Evolutionary conservation across 768 basidiomycete genomes (phyloP), one percentile per base, ranked within the genome.

Genomic region (Mycena polygramma): DNA sequence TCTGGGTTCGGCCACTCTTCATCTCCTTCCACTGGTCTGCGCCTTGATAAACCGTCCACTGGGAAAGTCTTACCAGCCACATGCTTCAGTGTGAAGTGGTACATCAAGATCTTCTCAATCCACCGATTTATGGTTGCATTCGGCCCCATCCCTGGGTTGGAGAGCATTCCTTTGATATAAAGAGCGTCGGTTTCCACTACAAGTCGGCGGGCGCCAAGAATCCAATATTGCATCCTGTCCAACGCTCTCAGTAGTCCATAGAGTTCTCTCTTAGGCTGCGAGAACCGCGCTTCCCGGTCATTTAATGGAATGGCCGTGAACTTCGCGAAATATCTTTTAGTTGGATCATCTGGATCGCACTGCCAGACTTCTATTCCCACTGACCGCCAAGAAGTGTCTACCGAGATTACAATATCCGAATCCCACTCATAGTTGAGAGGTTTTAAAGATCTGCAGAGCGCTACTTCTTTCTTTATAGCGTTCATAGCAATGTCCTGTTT

Each of bases 301-400:
- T 83, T 83, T n/a, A 85, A 74, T 0, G 79, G 70, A 0, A 87
- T 81, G 0, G 82, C 86, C 0, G 81, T 76, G 51, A 85, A 88
- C 0, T 75, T 70, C 0, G 77, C 74, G 30, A 76, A 83, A 15
- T 76, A 74, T 0, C 72, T 69, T 19, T 71, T 68, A 1, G 75
- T 74, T 0, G 73, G 75, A 30, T 79, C 74, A 0, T 71, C 36
- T 0, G 61, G 39, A 26, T 79, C 77, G 13, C 64, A 35, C 67
- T 86, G 85, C n/a, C 75, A 83, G 0, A 86, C 73, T 22, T 81
- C 75, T 35, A 75, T 83, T 0, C 84, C 83, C 0, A 84, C 77
- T 0, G 78, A 81, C 4, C 78, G 78, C 20, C 69, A 72, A 0
- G 77, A 81, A 0, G 83, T 79, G 69, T 86, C 83, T 0, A 86